Conservation (phyloP, 768 basidiomycete species). For the Tylopilus intermedius region DNA sequence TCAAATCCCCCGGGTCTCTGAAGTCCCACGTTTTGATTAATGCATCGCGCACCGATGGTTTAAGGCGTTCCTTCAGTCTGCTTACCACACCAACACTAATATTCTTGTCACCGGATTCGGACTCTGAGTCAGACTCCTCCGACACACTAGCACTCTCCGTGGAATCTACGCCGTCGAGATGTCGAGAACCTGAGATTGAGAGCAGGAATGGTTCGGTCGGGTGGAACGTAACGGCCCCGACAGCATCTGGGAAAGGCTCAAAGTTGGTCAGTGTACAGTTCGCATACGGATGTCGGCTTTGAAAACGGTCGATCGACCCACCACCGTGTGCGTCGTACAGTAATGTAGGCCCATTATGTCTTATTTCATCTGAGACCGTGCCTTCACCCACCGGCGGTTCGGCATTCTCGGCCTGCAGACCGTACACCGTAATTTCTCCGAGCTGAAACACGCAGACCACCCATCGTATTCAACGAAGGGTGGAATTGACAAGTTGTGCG, state of each 20-base stretch:
- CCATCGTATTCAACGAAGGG: background rate
- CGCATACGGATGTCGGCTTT: background rate
- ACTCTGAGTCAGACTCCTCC: conserved; percentile 14
- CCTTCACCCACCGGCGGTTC: conserved; percentile 3
- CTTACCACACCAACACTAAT: background rate
- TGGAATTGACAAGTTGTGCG: background rate
- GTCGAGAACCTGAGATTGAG: conserved; percentile 75
- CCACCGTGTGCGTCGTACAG: conserved; percentile 55
- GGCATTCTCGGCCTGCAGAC: conserved; percentile 31
- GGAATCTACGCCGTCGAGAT: conserved; percentile 38
- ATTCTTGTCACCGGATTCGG: conserved; percentile 11
- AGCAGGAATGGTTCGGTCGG: conserved; percentile 55
- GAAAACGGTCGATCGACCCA: conserved; percentile 24
- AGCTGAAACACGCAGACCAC: conserved; percentile 32
- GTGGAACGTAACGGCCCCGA: conserved; percentile 72
- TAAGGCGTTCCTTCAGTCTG: conserved; percentile 11
- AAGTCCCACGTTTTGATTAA: conserved; percentile 29
- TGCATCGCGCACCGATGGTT: conserved; percentile 21
- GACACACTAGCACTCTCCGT: background rate
- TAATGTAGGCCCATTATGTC: conserved; percentile 27
- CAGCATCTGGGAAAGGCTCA: conserved; percentile 46
- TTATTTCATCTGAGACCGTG: background rate
- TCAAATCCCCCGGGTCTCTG: background rate
- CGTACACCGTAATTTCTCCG: conserved; percentile 59
- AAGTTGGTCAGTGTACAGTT: background rate